Base-by-base conservation (phyloP, 768 basidiomycete genomes). In the Porphyrellus cyaneotinctus region DNA sequence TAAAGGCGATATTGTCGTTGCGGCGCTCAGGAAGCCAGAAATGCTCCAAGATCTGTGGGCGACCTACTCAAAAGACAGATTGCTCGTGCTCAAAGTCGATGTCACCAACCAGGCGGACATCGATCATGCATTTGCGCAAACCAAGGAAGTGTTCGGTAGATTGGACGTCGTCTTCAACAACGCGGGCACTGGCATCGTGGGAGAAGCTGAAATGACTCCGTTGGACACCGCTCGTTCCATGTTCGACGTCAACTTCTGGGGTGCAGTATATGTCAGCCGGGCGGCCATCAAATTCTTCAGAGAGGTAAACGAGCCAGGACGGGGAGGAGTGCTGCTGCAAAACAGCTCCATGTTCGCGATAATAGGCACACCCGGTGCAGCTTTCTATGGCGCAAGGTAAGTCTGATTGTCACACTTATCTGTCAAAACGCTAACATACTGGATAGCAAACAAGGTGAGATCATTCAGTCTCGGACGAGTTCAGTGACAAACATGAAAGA, bases 11-110 rank as follows among this genome's bases (percentile, higher is more conserved):
- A 69, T 60, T 13, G 75, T 59, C 37, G 67, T 76, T 42, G 76
- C 78, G 6, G 75, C 77, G 22, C 64, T 74, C 37, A 71, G 77
- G 41, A 72, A 63, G 32, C 75, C 76, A 2, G 68, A 59, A n/a
- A 31, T 49, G 11, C 63, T 64, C 32, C 32, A 47, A 12, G 35
- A 55, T 0, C 52, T 58, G 24, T 36, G 41, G 2, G 22, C 35
- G n/a, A 24, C 1, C 15, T 49, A 61, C 30, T 15, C 59, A 10
- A 20, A 41, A 28, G 51, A 56, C 14, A 52, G 12, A n/a, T 18
- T 64, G 10, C 59, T 63, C 51, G 47, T 61, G 2, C 28, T 58
- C 44, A 36, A 49, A 33, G 38, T 64, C 8, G 53, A 64, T 7
- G 52, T 63, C 13, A 52, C 43, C n/a, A 54, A 43, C 33, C 47